Conservation (phyloP, 2,329 filamentous ascomycete species). For the Colletotrichum plurivorum region DNA sequence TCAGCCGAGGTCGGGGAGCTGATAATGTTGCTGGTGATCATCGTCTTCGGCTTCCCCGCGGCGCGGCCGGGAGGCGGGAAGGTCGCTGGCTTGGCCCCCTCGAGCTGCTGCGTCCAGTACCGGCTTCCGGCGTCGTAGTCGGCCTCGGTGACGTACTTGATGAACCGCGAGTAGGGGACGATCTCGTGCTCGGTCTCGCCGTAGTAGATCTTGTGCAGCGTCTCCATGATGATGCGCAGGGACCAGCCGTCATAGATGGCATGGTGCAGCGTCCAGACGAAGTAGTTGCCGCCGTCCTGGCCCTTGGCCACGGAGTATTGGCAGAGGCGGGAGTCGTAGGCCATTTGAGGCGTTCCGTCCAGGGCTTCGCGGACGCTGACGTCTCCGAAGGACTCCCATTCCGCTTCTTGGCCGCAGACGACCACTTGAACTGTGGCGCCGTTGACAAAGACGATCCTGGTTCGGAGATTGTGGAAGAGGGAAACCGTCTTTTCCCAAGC, state of each 20-base stretch:
- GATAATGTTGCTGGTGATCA: neutral
- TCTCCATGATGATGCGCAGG: constrained; percentile 25
- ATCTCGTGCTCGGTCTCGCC: neutral
- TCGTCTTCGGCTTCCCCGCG: neutral
- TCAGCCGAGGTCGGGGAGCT: neutral
- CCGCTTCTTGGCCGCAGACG: constrained; percentile 6
- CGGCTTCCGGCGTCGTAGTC: neutral
- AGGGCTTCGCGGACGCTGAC: neutral
- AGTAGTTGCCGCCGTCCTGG: constrained; percentile 6
- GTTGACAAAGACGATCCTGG: constrained; percentile 22
- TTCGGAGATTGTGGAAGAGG: constrained; percentile 28
- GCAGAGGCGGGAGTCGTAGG: neutral
- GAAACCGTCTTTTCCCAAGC: constrained; percentile 45
- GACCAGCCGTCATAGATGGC: neutral
- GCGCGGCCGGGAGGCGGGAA: constrained; percentile 13
- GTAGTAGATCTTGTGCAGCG: too few species aligned
- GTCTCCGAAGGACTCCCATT: neutral
- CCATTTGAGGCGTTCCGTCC: neutral
- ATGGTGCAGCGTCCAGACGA: constrained; percentile 24
- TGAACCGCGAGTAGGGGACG: constrained; percentile 9
- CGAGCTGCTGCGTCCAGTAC: constrained; percentile 24
- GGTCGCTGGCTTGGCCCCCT: constrained; percentile 8
- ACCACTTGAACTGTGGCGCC: constrained; percentile 55
- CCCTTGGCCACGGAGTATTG: constrained; percentile 13
- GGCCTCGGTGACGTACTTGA: constrained; percentile 11